Percentiles rank a stretch among this genome's conserved stretches.
Evolutionary conservation across 129 eudicot genomes (phyloP).

Genomic region (Arctium minus): DNA sequence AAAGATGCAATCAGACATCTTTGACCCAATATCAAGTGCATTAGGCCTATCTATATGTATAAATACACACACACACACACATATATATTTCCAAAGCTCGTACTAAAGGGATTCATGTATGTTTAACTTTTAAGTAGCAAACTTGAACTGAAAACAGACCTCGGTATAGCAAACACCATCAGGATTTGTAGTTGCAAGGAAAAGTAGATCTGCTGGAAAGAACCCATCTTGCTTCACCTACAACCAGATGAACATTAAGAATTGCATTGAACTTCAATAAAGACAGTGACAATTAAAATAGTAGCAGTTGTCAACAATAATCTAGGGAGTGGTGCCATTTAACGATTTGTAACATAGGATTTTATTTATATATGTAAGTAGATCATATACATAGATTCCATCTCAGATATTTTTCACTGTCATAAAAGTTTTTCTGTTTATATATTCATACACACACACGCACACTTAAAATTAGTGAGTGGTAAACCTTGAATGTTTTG

Average conservation of each 20-base stretch:
- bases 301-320: neutral
- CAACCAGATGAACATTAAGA: slow-evolving; percentile 18
- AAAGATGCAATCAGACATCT: too few species aligned
- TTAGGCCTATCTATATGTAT: too few species aligned
- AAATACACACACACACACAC: too few species aligned
- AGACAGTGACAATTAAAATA: neutral
- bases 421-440: too few species aligned
- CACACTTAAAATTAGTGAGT: too few species aligned
- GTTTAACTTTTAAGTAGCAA: neutral
- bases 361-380: neutral
- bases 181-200: slow-evolving; percentile 88
- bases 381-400: neutral
- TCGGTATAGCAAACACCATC: slow-evolving; percentile 96
- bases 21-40: too few species aligned
- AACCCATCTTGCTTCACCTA: slow-evolving; percentile 93
- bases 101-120: neutral
- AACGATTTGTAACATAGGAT: neutral
- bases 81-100: neutral
- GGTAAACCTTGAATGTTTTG: too few species aligned
- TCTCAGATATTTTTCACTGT: neutral
- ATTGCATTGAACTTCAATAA: slow-evolving; percentile 4
- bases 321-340: neutral
- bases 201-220: slow-evolving; percentile 91
- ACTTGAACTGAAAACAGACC: slow-evolving; percentile 36
- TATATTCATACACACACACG: too few species aligned